Conservation (phyloP, 768 basidiomycete species). For the Lentinula edodes region DNA sequence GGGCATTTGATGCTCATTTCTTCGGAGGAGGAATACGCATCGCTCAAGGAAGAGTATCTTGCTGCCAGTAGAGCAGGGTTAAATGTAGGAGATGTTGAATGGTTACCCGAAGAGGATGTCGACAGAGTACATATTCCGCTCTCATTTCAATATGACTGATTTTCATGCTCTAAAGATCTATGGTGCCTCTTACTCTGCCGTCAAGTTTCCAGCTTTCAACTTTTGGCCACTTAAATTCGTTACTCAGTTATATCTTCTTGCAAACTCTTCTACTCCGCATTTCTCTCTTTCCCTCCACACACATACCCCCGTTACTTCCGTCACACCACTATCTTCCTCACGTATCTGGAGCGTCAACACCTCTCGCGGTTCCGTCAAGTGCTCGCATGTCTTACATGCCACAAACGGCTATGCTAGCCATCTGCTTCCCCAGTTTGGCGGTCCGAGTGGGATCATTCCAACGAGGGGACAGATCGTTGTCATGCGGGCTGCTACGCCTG, state of each 20-base stretch:
- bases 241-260: constrained; percentile 50
- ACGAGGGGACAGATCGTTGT: constrained; percentile 49
- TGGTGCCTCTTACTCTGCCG: constrained; percentile 44
- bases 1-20: constrained; percentile 47
- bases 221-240: constrained; percentile 80
- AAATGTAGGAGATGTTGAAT: constrained; percentile 36
- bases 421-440: constrained; percentile 46
- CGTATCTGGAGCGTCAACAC: constrained; percentile 38
- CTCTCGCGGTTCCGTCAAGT: constrained; percentile 39
- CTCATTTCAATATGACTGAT: constrained; percentile 3
- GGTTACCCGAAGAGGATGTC: constrained; percentile 44
- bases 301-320: constrained; percentile 59
- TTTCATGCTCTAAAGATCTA: constrained; percentile 14
- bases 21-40: constrained; percentile 35
- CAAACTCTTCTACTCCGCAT: constrained; percentile 19
- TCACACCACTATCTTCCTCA: constrained; percentile 20
- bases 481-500: constrained; percentile 28
- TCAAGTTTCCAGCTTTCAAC: constrained; percentile 52
- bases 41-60: constrained; percentile 38
- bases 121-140: constrained; percentile 27
- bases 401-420: constrained; percentile 61
- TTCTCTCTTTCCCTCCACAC: constrained; percentile 61
- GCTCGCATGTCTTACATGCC: constrained; percentile 52
- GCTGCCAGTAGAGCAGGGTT: constrained; percentile 51
- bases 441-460: constrained; percentile 40